Base-by-base conservation (phyloP, 768 basidiomycete species). In the Tulasnella sp. region DNA sequence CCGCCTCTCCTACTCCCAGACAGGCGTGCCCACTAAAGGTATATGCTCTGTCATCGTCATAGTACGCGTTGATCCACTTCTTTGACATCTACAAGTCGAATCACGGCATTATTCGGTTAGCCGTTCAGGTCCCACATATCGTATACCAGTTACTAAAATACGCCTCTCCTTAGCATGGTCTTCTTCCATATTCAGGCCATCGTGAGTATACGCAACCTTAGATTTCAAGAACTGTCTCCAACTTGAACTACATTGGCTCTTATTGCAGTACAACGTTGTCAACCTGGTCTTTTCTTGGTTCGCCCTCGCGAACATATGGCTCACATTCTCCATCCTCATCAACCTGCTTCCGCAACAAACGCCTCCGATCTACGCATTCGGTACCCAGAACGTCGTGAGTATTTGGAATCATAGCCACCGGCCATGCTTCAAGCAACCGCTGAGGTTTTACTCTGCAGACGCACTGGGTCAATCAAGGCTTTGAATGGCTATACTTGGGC, bases 261-360 rank as follows among this genome's bases (percentile, higher is more conserved):
- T 62, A 50, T 38, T 51, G 48, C 47, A 91, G 87, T 94, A 92
- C 71, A 93, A 92, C 72, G 66, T 92, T 52, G 82, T 88, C 69
- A 85, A 80, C 29, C 76, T 97, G 61, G 65, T 93, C 65, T 94
- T 97, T 75, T 84, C 87, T 8, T 97, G 91, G 90, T 95, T 96
- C 73, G 84, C 90, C 2, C 71, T 93, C 61, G 90, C 91, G 64
- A 94, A 94, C 68, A 75, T 94, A 45, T 96, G 90, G 89, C 75
- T 96, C 60, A 94, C 88, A n/a, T 95, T 95, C 78, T 84, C 84
- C 62, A 94, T 95, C 72, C 90, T 95, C 70, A 89, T 95, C 77
- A 83, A 92, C 67, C 79, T 96, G 43, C 77, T 93, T 13, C 86
- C 87, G 2, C 59, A 60, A 53, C 75, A 70, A 66, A 71, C 67